These are phyloP conservation scores for Phytophthora rubi DNA, from an alignment of 352 stramenopile species.

Conservation along the genomic window DNA sequence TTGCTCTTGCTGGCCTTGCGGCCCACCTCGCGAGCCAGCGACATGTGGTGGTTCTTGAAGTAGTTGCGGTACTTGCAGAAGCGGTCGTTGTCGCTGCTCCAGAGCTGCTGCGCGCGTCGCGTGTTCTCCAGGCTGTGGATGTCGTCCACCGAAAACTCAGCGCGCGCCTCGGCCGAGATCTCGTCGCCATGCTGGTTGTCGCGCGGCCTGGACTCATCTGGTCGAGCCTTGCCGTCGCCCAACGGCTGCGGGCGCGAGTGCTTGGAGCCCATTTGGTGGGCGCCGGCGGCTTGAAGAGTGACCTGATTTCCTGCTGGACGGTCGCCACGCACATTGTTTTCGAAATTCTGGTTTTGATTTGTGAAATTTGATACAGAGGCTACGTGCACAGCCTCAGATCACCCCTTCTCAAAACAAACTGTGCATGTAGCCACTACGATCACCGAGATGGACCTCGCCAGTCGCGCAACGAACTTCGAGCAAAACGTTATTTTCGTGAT, in stretches of 20 bases:
- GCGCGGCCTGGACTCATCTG: background rate
- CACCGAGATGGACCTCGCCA: background rate
- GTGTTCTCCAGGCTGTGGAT: slow-evolving; percentile 42
- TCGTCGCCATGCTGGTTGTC: slow-evolving; percentile 21
- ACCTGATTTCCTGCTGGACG: slow-evolving; percentile 18
- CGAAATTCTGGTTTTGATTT: background rate
- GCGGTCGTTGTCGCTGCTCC: slow-evolving; percentile 26
- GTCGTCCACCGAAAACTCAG: slow-evolving; percentile 41
- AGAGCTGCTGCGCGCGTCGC: slow-evolving; percentile 33
- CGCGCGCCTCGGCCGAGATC: slow-evolving; percentile 33
- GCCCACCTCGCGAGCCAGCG: slow-evolving; percentile 44
- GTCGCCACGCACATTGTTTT: background rate
- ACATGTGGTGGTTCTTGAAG: slow-evolving; percentile 61
- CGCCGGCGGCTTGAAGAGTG: background rate
- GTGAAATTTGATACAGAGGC: background rate
- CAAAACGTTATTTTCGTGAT: background rate
- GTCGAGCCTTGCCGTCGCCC: slow-evolving; percentile 1
- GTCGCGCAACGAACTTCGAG: background rate
- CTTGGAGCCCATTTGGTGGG: slow-evolving; percentile 38
- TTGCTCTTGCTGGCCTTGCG: slow-evolving; percentile 44
- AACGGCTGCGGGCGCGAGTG: slow-evolving; percentile 33
- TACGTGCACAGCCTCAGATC: no score
- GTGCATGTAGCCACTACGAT: no score
- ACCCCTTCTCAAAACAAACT: no score
- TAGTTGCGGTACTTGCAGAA: slow-evolving; percentile 59